Conservation (phyloP, 306 rosid genomes). For the Prunus campanulata region DNA sequence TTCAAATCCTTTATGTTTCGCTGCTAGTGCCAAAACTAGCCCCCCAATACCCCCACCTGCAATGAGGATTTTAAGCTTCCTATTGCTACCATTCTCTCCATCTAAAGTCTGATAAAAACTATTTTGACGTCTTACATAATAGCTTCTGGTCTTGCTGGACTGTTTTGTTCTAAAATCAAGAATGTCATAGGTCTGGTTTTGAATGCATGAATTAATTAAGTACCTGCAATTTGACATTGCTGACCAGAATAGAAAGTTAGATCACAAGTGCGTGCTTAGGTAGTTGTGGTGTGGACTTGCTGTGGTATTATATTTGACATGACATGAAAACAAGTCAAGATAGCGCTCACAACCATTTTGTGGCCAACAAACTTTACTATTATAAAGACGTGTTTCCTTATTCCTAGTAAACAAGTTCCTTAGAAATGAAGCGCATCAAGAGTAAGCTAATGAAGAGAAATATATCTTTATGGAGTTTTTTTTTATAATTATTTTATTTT, state of each 20-base stretch:
- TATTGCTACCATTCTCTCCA: neutral
- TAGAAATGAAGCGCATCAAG: too few species aligned
- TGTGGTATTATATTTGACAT: too few species aligned
- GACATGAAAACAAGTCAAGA: neutral
- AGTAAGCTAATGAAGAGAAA: too few species aligned
- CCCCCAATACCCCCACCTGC: neutral
- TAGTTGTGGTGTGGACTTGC: too few species aligned
- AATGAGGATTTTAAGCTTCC: neutral
- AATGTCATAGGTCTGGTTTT: neutral
- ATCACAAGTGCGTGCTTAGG: too few species aligned
- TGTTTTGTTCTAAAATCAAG: neutral
- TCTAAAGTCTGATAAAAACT: neutral
- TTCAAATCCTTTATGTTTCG: neutral
- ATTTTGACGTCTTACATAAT: neutral
- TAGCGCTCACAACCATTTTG: neutral
- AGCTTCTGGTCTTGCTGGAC: neutral
- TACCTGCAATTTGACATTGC: too few species aligned
- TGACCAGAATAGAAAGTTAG: too few species aligned
- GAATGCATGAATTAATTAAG: neutral
- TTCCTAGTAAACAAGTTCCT: too few species aligned
- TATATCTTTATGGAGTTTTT: too few species aligned
- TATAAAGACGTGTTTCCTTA: neutral
- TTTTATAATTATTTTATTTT: too few species aligned
- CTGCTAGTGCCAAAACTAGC: neutral
- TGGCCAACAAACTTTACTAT: neutral